A percentile compares a stretch with the other conserved stretches of the same genome.
These are phyloP conservation scores for Hemerocallis citrina DNA, from an alignment of 106 monocot species.

Conservation along the genomic window DNA sequence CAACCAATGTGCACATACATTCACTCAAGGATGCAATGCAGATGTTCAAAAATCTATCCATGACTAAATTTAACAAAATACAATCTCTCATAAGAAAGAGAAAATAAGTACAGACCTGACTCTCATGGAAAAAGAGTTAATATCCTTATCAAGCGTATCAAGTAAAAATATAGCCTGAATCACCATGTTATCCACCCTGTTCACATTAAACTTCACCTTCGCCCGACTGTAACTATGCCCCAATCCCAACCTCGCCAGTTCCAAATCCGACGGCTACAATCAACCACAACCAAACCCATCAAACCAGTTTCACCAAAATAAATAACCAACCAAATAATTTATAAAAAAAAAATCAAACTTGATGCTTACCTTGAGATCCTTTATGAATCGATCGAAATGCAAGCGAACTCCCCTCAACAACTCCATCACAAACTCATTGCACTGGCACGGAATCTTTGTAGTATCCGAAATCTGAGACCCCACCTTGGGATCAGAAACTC, in stretches of 20 bases:
- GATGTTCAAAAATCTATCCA: too few species aligned
- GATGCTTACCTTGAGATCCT: slow-evolving; percentile 88
- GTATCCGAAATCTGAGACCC: slow-evolving; percentile 74
- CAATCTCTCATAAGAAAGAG: too few species aligned
- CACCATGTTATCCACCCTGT: slow-evolving; percentile 97
- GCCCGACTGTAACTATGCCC: slow-evolving; percentile 93
- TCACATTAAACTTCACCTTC: slow-evolving; percentile 97
- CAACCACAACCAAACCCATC: background rate
- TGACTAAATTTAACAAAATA: too few species aligned
- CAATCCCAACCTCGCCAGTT: slow-evolving; percentile 78
- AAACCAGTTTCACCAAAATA: background rate
- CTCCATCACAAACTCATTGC: slow-evolving; percentile 79
- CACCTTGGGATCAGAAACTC: slow-evolving; percentile 79
- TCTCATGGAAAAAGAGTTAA: slow-evolving; percentile 95
- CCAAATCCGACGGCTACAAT: slow-evolving; percentile 68
- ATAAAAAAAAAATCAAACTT: slow-evolving; percentile 8
- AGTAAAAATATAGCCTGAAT: slow-evolving; percentile 94
- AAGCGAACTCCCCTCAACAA: slow-evolving; percentile 74
- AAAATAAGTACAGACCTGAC: slow-evolving; percentile 61
- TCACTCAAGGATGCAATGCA: too few species aligned
- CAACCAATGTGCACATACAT: too few species aligned
- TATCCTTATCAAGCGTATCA: slow-evolving; percentile 91
- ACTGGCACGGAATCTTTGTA: slow-evolving; percentile 81
- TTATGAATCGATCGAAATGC: slow-evolving; percentile 80
- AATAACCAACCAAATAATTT: background rate